A percentile compares a stretch with the other conserved stretches of the same genome.
These are phyloP conservation scores for Naganishia randhawae DNA, from an alignment of 768 basidiomycete species.

Conservation along the genomic window DNA sequence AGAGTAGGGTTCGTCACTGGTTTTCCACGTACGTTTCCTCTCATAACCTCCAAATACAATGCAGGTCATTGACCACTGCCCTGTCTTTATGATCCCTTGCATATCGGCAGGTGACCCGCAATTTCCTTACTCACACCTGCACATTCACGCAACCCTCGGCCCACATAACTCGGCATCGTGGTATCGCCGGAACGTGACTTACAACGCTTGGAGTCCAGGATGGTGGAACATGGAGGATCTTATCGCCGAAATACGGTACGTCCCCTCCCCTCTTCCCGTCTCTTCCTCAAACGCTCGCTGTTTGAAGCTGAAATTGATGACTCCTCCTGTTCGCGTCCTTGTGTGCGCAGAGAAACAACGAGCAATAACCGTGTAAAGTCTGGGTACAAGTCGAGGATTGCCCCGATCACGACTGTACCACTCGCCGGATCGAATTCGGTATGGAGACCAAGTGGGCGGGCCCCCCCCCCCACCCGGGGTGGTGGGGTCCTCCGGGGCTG, in stretches of 20 bases:
- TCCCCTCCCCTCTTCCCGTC: not conserved
- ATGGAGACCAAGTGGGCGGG: too few species aligned
- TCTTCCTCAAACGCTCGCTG: not conserved
- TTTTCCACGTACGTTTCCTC: conserved; percentile 9
- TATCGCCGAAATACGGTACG: conserved; percentile 26
- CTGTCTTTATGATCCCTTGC: not conserved
- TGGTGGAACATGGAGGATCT: conserved; percentile 27
- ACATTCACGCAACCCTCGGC: conserved; percentile 15
- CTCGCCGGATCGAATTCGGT: not conserved
- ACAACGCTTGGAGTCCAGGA: conserved; percentile 11
- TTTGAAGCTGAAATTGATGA: not conserved
- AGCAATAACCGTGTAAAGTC: conserved; percentile 25
- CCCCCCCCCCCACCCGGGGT: too few species aligned
- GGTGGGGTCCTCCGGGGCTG: too few species aligned
- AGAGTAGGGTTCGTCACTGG: conserved; percentile 19
- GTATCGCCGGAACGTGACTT: conserved; percentile 1
- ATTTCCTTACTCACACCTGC: conserved; percentile 22
- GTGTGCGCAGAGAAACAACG: conserved; percentile 20
- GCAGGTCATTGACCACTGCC: not conserved
- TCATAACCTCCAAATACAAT: not conserved
- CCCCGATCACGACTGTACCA: not conserved
- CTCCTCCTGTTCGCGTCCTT: not conserved
- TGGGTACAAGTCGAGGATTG: conserved; percentile 13
- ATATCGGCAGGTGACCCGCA: conserved; percentile 15
- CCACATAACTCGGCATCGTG: not conserved